A percentile compares a stretch with the other conserved stretches of the same genome.
These are phyloP conservation scores for Phascolomyces articulosus DNA, from an alignment of 371 early-diverging fungal genomes.

Conservation along the genomic window DNA sequence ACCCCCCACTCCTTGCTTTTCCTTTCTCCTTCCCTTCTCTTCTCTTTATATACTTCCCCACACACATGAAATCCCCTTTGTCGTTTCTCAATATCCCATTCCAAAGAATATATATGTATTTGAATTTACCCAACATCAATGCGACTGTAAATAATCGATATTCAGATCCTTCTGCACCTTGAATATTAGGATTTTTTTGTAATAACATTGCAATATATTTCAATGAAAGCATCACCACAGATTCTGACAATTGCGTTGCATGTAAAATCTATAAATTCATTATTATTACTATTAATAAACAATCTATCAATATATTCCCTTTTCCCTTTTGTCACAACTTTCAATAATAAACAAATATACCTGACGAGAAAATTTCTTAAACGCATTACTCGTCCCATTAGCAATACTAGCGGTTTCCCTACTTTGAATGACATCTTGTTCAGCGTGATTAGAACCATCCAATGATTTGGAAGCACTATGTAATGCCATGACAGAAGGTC, in stretches of 20 bases:
- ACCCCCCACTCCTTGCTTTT: not conserved
- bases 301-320: too few species aligned
- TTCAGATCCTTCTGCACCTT: conserved; percentile 76
- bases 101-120: too few species aligned
- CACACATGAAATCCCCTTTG: too few species aligned
- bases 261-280: conserved; percentile 48
- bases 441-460: conserved; percentile 29
- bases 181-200: conserved; percentile 62
- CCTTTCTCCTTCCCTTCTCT: not conserved
- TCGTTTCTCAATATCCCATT: too few species aligned
- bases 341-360: not conserved
- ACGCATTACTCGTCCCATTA: conserved; percentile 50
- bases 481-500: conserved; percentile 50
- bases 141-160: conserved; percentile 80
- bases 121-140: conserved; percentile 61
- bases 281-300: too few species aligned
- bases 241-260: conserved; percentile 68
- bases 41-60: too few species aligned
- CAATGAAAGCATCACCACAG: conserved; percentile 60
- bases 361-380: conserved; percentile 36
- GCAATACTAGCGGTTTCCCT: conserved; percentile 50
- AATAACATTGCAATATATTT: conserved; percentile 67
- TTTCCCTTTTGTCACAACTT: not conserved
- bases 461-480: conserved; percentile 37
- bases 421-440: conserved; percentile 26